Conservation (phyloP, 805 yeast species). For the Wilhelminamyces savonicus region DNA sequence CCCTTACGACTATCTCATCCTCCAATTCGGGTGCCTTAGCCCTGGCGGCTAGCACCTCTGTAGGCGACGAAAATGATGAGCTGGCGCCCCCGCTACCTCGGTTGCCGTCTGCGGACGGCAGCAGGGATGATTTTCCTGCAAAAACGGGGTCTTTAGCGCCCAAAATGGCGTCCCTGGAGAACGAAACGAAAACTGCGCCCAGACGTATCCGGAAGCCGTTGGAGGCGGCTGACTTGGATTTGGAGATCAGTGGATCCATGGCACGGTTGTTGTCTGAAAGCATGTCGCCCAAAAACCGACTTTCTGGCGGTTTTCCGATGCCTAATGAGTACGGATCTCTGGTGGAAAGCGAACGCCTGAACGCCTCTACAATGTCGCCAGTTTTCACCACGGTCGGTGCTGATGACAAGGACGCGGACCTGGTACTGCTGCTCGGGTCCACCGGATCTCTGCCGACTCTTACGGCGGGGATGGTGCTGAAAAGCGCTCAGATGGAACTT, state of each 20-base stretch:
- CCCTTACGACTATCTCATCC: constrained; percentile 15
- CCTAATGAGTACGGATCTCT: constrained; percentile 29
- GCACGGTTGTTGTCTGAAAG: constrained; percentile 26
- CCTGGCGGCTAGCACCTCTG: neutral
- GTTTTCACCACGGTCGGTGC: constrained; percentile 26
- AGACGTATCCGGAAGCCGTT: no score
- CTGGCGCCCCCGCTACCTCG: neutral
- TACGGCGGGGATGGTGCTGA: constrained; percentile 3
- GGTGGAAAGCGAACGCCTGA: constrained; percentile 36
- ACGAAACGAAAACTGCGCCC: no score
- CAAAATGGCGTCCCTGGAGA: no score
- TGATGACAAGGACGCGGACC: constrained; percentile 29
- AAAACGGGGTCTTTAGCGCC: no score
- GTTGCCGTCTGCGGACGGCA: neutral
- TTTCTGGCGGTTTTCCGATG: constrained; percentile 2
- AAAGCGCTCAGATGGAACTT: constrained; percentile 2
- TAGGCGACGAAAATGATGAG: neutral
- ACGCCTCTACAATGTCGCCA: constrained; percentile 22
- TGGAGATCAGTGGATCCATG: constrained; percentile 43
- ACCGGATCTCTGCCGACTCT: constrained; percentile 7
- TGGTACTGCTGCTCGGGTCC: constrained; percentile 32
- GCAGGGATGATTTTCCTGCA: neutral
- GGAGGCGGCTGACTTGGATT: constrained; percentile 28
- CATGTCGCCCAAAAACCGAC: constrained; percentile 2
- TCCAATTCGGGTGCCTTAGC: neutral